Base-by-base conservation (phyloP, 352 stramenopile genomes). In the Elongisporangium anandrum region DNA sequence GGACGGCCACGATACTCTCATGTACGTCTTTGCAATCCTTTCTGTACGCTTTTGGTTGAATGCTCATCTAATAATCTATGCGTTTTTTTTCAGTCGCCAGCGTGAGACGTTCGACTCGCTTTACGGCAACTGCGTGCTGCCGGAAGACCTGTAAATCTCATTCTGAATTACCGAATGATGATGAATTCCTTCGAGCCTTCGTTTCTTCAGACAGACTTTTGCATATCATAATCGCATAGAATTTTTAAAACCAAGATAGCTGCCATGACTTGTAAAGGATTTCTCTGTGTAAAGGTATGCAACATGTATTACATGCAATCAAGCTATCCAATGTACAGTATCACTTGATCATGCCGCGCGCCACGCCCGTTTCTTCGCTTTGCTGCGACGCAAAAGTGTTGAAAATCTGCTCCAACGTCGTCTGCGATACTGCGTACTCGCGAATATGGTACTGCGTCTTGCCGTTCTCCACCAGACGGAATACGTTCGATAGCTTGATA, bases 381-480 rank as follows among this genome's bases (percentile, higher is more conserved):
- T 97, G 87, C 65, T 96, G 70, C 21, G 75, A 75, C 13, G 90
- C 88, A 56, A 97, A 97, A 29, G 71, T 72, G 65, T 97, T 96
- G 74, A 98, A 98, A 51, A 98, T 95, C 64, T 97, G 90, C 77
- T 97, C 89, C 16, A 98, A 72, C 16, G 88, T 92, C 39, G 89
- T 97, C 66, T 97, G 85, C 9, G 72, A 94, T 15, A 97, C 79
- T 8, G 79, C 80, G 66, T 97, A 98, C 56, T 97, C 87, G 41
- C 78, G 68, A 21, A 97, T 87, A 39, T 75, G 61, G 34, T 90
- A 63, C 49, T 76, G 53, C 17, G 17, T 56, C 57, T 86, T 82
- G 45, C 67, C 62, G 22, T 61, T 60, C 63, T 97, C 87, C 20
- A 97, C 72, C n/a, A 73, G 61, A 38, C 67, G 69, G 61, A 96